Evolutionary conservation across 1,284 basidiomycete species (phyloP).

Genomic region (Apiotrichum montevideense): DNA sequence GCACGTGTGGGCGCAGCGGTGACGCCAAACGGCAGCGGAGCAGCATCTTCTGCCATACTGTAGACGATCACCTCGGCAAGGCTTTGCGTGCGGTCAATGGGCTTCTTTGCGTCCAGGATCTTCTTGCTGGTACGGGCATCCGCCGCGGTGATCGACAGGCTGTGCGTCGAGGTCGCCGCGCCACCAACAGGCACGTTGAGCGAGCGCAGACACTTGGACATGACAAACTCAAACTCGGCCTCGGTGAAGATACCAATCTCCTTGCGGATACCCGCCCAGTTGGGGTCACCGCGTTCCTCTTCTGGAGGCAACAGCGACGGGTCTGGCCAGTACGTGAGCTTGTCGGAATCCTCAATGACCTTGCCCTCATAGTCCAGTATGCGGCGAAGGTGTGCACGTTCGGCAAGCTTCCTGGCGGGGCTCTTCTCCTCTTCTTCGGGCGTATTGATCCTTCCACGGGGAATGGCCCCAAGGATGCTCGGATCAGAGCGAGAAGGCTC

Average conservation of each 20-base stretch:
- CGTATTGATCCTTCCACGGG: constrained; percentile 41
- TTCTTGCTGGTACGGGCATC: constrained; percentile 57
- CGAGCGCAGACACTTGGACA: constrained; percentile 78
- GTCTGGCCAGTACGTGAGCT: constrained; percentile 37
- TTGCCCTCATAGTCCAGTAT: constrained; percentile 34
- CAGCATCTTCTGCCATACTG: constrained; percentile 81
- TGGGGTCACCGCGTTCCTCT: constrained; percentile 58
- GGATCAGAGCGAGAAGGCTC: constrained; percentile 68
- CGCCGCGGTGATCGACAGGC: constrained; percentile 46
- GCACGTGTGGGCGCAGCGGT: constrained; percentile 40
- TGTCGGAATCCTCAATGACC: constrained; percentile 55
- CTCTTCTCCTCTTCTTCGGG: constrained; percentile 34
- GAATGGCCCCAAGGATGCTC: constrained; percentile 56
- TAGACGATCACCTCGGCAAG: constrained; percentile 85
- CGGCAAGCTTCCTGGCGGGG: constrained; percentile 20
- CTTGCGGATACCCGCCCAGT: constrained; percentile 70
- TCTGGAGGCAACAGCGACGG: constrained; percentile 43
- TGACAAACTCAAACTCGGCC: constrained; percentile 74
- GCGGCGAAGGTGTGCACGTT: constrained; percentile 28
- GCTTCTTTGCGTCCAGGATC: constrained; percentile 69
- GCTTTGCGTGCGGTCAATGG: constrained; percentile 63
- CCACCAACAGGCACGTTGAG: constrained; percentile 58
- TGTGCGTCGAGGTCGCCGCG: constrained; percentile 31
- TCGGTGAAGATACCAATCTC: constrained; percentile 84
- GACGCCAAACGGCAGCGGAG: constrained; percentile 45